Evolutionary conservation across 2,329 filamentous ascomycete species (phyloP).

Genomic region (Geosmithia morbida): DNA sequence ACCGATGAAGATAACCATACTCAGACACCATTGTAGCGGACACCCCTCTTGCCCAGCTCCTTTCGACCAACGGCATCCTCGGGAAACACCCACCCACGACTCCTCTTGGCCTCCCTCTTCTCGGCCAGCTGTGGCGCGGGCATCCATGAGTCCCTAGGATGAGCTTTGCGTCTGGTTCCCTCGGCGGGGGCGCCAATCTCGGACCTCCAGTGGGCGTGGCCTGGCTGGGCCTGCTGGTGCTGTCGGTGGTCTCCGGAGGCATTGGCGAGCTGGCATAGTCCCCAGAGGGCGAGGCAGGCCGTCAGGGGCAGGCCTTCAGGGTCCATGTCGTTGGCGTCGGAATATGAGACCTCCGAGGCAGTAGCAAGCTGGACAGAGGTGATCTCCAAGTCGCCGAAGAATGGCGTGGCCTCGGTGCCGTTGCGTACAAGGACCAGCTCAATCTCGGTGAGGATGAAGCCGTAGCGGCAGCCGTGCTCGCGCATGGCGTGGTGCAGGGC

Average conservation of each 20-base stretch:
- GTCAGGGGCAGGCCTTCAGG: conserved; percentile 32
- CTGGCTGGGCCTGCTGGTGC: conserved; percentile 30
- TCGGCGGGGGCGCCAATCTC: conserved; percentile 66
- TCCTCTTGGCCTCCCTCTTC: conserved; percentile 63
- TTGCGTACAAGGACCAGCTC: conserved; percentile 84
- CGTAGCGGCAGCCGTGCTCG: conserved; percentile 83
- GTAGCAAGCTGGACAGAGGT: conserved; percentile 42
- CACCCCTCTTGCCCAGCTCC: conserved; percentile 54
- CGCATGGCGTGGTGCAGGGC: conserved; percentile 87
- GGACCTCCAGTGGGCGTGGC: conserved; percentile 48
- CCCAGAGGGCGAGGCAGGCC: conserved; percentile 63
- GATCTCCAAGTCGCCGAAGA: conserved; percentile 83
- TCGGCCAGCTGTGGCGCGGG: conserved; percentile 57
- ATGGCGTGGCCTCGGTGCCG: conserved; percentile 55
- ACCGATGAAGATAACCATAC: neutral
- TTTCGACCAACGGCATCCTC: conserved; percentile 59
- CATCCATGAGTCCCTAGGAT: conserved; percentile 62
- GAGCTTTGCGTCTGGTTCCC: conserved; percentile 53
- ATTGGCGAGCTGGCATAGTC: conserved; percentile 56
- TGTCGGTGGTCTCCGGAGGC: conserved; percentile 28
- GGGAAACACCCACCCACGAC: conserved; percentile 61
- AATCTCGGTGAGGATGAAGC: conserved; percentile 93
- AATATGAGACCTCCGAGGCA: conserved; percentile 13
- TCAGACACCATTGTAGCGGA: conserved; percentile 30
- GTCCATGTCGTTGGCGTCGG: conserved; percentile 15